Percentiles rank a stretch among this genome's conserved stretches.
phyloP scores from a whole-genome alignment of 2,329 filamentous ascomycete species.

The Huntiella savannae region DNA sequence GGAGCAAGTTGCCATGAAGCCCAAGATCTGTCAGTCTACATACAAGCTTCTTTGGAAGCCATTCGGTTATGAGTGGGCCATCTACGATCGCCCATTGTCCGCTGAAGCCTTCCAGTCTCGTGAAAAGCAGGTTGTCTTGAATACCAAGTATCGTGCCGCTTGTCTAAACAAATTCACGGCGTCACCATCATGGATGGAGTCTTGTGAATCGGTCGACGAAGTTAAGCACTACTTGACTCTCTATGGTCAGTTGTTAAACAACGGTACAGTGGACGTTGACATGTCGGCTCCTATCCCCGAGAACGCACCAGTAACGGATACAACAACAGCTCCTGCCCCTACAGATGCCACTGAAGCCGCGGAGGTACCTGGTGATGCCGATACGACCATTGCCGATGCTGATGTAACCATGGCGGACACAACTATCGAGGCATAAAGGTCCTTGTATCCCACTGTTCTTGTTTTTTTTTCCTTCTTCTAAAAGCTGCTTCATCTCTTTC shows the following conservation, averaged over 20 bases:
- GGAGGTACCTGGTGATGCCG: constrained; percentile 13
- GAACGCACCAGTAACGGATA: too few relatives aligned
- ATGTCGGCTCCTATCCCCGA: not conserved
- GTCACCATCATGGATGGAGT: constrained; percentile 55
- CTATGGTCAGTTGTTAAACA: constrained; percentile 33
- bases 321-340: too few relatives aligned
- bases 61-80: constrained; percentile 48
- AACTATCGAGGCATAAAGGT: constrained; percentile 7
- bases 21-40: constrained; percentile 58
- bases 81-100: constrained; percentile 49
- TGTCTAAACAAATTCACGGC: constrained; percentile 63
- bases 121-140: constrained; percentile 31
- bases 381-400: constrained; percentile 17
- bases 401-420: constrained; percentile 14
- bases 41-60: constrained; percentile 65
- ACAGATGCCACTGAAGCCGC: not conserved
- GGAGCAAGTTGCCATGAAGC: constrained; percentile 45
- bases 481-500: constrained; percentile 7
- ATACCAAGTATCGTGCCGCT: constrained; percentile 43
- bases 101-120: constrained; percentile 41
- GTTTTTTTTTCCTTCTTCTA: not conserved
- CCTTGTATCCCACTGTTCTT: not conserved
- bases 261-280: constrained; percentile 18
- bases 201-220: constrained; percentile 59
- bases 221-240: constrained; percentile 56